Percentiles rank a stretch among this genome's conserved stretches.
These are phyloP conservation scores for Pseudogymnoascus sp. DNA, from an alignment of 2,329 filamentous ascomycete genomes.

Conservation along the genomic window DNA sequence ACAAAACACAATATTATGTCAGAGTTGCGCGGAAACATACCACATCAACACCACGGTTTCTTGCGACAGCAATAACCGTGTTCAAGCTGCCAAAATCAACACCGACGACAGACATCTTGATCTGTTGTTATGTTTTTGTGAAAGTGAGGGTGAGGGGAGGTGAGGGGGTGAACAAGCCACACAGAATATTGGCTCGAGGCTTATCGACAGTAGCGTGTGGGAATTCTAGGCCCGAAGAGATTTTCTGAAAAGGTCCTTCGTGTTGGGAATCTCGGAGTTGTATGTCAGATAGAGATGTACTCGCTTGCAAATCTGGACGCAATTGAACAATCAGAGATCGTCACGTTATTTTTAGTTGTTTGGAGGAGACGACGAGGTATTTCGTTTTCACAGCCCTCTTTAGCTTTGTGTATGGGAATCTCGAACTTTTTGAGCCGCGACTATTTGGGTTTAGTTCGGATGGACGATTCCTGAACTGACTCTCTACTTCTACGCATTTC, in stretches of 20 bases:
- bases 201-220: constrained; percentile 12
- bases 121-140: not conserved
- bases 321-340: constrained; percentile 2
- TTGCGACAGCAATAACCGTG: constrained; percentile 94
- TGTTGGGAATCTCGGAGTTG: not conserved
- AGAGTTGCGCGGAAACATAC: constrained; percentile 53
- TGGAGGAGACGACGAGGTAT: not conserved
- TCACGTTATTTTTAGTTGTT: constrained; percentile 4
- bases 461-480: constrained; percentile 11
- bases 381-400: constrained; percentile 11
- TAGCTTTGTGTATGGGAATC: constrained; percentile 10
- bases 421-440: constrained; percentile 10
- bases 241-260: not conserved
- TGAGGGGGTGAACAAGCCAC: constrained; percentile 10
- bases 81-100: constrained; percentile 89
- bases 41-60: constrained; percentile 98
- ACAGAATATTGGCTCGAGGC: constrained; percentile 6
- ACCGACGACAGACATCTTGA: constrained; percentile 26
- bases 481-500: constrained; percentile 11
- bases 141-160: constrained; percentile 8
- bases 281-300: constrained; percentile 9
- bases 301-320: constrained; percentile 3
- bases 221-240: constrained; percentile 9
- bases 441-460: not conserved
- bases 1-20: constrained; percentile 16